Conservation (phyloP, 164 flowering plant genomes). For the Dillenia turbinata region DNA sequence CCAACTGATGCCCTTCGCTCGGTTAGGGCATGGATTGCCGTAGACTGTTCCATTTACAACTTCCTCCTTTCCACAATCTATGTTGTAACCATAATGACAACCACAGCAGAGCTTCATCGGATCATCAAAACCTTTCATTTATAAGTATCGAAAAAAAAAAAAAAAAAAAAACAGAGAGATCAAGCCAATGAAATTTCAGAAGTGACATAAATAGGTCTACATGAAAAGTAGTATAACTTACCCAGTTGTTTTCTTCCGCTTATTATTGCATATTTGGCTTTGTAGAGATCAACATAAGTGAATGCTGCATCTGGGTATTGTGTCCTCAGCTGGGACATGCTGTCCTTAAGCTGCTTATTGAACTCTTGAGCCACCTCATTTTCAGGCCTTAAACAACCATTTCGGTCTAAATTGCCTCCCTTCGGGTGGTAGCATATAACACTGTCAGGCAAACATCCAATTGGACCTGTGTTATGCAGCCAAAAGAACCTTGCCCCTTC, state of each 20-base stretch:
- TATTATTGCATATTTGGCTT: constrained; percentile 51
- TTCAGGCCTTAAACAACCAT: constrained; percentile 54
- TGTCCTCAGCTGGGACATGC: constrained; percentile 29
- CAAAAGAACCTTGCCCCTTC: constrained; percentile 69
- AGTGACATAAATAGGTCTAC: neutral
- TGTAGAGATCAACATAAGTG: constrained; percentile 59
- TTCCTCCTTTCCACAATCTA: constrained; percentile 41
- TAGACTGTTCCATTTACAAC: constrained; percentile 51
- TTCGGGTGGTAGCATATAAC: constrained; percentile 23
- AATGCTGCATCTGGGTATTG: constrained; percentile 36
- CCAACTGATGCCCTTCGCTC: constrained; percentile 55
- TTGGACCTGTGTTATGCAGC: constrained; percentile 79
- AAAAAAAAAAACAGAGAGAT: too few species aligned
- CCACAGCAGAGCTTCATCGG: constrained; percentile 59
- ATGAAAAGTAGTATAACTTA: constrained; percentile 8
- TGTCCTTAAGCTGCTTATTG: constrained; percentile 54
- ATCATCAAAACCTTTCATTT: constrained; percentile 54
- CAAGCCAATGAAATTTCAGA: neutral
- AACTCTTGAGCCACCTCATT: constrained; percentile 59
- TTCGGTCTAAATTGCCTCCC: constrained; percentile 33
- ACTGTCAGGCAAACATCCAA: constrained; percentile 64
- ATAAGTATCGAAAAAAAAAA: neutral
- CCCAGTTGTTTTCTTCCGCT: constrained; percentile 44
- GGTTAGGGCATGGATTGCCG: constrained; percentile 48
- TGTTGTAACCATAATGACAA: constrained; percentile 31